phyloP scores from a whole-genome alignment of 345 rosid species.

The Excoecaria cochinchinensis region DNA sequence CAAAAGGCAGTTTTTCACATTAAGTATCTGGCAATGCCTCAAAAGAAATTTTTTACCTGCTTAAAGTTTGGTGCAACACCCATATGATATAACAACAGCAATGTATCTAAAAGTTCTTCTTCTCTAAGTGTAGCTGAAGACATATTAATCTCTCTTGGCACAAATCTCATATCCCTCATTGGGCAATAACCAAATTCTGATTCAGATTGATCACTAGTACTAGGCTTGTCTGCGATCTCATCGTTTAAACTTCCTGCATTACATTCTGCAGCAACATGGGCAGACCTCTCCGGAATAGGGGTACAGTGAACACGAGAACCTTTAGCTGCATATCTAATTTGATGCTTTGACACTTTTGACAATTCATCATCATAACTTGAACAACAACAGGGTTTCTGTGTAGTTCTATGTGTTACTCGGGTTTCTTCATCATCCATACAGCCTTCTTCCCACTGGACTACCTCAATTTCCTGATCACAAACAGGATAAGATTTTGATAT shows the following conservation, averaged over 20 bases:
- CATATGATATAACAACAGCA: constrained; percentile 74
- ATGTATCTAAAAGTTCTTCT: constrained; percentile 86
- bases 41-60: constrained; percentile 50
- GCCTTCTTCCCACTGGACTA: constrained; percentile 95
- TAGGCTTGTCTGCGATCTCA: constrained; percentile 87
- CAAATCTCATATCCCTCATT: constrained; percentile 47
- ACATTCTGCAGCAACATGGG: constrained; percentile 86
- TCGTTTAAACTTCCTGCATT: constrained; percentile 71
- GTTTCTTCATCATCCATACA: constrained; percentile 78
- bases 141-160: constrained; percentile 51
- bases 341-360: constrained; percentile 60
- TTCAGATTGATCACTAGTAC: constrained; percentile 85
- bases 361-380: constrained; percentile 67
- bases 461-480: constrained; percentile 62
- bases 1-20: background rate
- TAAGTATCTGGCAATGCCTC: background rate
- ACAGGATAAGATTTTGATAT: constrained; percentile 69
- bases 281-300: constrained; percentile 74
- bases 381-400: constrained; percentile 93
- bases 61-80: constrained; percentile 97
- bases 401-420: constrained; percentile 72
- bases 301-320: constrained; percentile 61
- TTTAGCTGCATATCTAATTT: constrained; percentile 50
- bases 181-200: constrained; percentile 76
- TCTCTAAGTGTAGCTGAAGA: constrained; percentile 70